Base-by-base conservation (phyloP, 805 yeast genomes). In the Schizosaccharomyces octosporus region DNA sequence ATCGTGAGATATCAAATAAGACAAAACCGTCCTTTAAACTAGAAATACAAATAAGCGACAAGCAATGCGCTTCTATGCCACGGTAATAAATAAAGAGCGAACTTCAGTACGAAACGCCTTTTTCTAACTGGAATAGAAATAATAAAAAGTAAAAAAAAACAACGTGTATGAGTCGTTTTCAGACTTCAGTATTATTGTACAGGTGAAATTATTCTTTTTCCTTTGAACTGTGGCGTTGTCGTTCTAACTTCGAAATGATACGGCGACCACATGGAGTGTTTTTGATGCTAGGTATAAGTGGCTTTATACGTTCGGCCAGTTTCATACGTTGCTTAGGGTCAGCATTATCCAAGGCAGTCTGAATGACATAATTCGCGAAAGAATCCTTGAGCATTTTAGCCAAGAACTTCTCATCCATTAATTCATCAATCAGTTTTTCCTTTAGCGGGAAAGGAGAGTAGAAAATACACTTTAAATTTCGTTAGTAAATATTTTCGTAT, bases 391-490 rank as follows among this genome's bases (percentile, higher is more conserved):
- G 43, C 19, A 57, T 15, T 27, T 36, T 36, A n/a, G 24, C n/a
- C 11, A 57, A 27, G 21, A 19, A 41, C 15, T 57, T 41, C 17
- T 41, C 42, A 36, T 36, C 43, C 60, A 57, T 29, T 17, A 57
- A 27, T 36, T 57, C 60, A 19, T 13, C 43, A 21, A 57, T 57
- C 31, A 57, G 13, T 6, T 29, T 21, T 9, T 27, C 60, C 39
- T 36, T 57, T 21, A 57, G 7, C 5, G 39, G 45, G 21, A 7
- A n/a, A 17, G 48, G 27, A 1, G 76, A 74, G n/a, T 77, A 72
- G 62, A 81, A 74, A 59, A 93, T 77, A 67, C 89, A 85, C 72
- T 51, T 11, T 7, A 3, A 51, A 1, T 7, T 9, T 21, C 15
- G 21, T 24, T 29, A 29, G 31, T 24, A 51, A 51, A 6, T 6